Percentiles rank a stretch among this genome's conserved stretches.
These are phyloP conservation scores for Aurantiochytrium sp. DNA, from an alignment of 108 stramenopile species.

Conservation along the genomic window DNA sequence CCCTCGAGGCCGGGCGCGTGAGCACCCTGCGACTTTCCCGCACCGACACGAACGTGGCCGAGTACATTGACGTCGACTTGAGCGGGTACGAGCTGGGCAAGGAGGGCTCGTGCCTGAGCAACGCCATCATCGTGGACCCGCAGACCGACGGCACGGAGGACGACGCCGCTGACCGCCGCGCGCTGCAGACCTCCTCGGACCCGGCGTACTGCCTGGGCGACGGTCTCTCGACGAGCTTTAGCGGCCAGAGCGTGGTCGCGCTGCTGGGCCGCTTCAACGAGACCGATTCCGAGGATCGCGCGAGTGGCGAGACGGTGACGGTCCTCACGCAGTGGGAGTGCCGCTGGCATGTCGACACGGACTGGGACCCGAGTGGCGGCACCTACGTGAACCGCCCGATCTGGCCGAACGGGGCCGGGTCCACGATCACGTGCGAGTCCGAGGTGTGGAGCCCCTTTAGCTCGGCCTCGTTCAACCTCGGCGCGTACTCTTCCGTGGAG, in stretches of 20 bases:
- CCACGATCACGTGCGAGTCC: not conserved
- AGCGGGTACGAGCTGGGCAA: not conserved
- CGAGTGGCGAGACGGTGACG: not conserved
- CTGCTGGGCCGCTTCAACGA: not conserved
- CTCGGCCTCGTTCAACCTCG: not conserved
- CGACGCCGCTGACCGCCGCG: not conserved
- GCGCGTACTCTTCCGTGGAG: not conserved
- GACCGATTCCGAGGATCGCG: not conserved
- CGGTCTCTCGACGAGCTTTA: not conserved
- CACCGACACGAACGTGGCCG: not conserved
- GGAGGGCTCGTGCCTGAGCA: not conserved
- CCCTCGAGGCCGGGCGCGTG: not conserved
- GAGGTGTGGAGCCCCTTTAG: not conserved
- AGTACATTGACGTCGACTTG: not conserved
- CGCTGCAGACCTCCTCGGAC: not conserved
- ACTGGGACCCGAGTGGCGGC: not conserved
- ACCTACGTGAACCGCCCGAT: not conserved
- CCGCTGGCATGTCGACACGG: not conserved
- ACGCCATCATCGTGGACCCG: not conserved
- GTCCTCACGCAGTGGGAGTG: not conserved
- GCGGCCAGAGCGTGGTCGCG: not conserved
- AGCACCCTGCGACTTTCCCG: not conserved
- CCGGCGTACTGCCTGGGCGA: not conserved
- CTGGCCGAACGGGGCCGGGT: not conserved
- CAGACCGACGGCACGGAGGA: not conserved